Percentiles rank a stretch among this genome's conserved stretches.
phyloP scores from a whole-genome alignment of 257 asterid genomes.

The Buddleja alternifolia region DNA sequence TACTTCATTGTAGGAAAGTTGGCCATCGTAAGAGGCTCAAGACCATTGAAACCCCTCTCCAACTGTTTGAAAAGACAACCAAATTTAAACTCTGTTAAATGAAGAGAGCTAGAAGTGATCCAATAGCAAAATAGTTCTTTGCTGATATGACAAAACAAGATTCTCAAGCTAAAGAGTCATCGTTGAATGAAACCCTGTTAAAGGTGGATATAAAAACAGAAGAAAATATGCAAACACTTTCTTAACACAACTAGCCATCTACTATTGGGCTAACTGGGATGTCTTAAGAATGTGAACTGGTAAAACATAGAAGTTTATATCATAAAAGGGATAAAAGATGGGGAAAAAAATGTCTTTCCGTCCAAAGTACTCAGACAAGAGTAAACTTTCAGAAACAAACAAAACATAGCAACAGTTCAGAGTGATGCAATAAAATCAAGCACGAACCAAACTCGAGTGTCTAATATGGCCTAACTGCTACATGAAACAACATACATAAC shows the following conservation, averaged over 20 bases:
- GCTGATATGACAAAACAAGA: not conserved
- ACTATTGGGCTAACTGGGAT: slow-evolving; percentile 12
- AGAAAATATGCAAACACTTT: not conserved
- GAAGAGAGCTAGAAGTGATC: slow-evolving; percentile 11
- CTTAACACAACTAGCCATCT: slow-evolving; percentile 15
- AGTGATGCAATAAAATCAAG: not conserved
- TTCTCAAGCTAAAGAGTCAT: slow-evolving; percentile 5
- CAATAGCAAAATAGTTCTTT: not conserved
- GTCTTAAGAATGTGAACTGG: slow-evolving; percentile 14
- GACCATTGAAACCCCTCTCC: slow-evolving; percentile 77
- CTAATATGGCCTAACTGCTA: not conserved
- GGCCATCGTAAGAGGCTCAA: slow-evolving; percentile 65
- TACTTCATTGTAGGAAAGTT: slow-evolving; percentile 74
- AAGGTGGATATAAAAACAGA: slow-evolving; percentile 1
- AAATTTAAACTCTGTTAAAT: slow-evolving; percentile 15
- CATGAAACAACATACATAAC: not conserved
- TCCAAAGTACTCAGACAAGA: slow-evolving; percentile 17
- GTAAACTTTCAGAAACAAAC: slow-evolving; percentile 1
- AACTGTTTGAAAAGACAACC: slow-evolving; percentile 48
- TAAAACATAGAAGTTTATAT: slow-evolving; percentile 6
- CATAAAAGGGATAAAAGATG: slow-evolving; percentile 10
- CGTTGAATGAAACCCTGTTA: slow-evolving; percentile 5
- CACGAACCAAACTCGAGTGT: not conserved
- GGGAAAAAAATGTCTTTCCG: not conserved
- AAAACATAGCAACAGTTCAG: slow-evolving; percentile 26